A percentile compares a stretch with the other conserved stretches of the same genome.
phyloP scores from a whole-genome alignment of 257 asterid genomes.

The Verbena officinalis region DNA sequence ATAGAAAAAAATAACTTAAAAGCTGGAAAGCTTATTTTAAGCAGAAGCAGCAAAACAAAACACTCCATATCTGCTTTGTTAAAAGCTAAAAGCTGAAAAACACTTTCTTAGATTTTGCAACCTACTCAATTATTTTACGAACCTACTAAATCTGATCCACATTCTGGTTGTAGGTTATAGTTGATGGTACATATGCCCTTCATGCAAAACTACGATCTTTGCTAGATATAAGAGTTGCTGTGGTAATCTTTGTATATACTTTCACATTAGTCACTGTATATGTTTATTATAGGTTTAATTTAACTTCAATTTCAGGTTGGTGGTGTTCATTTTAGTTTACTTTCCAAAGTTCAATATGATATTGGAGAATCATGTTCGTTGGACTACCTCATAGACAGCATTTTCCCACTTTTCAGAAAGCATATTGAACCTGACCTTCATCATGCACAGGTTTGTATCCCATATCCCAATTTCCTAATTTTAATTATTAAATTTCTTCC shows the following conservation, averaged over 20 bases:
- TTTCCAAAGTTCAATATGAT: conserved; percentile 97
- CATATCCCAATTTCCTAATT: conserved; percentile 27
- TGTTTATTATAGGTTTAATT: conserved; percentile 25
- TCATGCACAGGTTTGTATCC: conserved; percentile 88
- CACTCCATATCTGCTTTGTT: too few relatives aligned
- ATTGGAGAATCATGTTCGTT: conserved; percentile 97
- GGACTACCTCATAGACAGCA: conserved; percentile 98
- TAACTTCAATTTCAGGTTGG: conserved; percentile 71
- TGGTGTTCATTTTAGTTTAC: conserved; percentile 98
- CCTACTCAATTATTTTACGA: background rate
- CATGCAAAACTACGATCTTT: conserved; percentile 92
- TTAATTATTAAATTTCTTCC: conserved; percentile 28
- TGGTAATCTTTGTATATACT: conserved; percentile 53
- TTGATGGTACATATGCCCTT: conserved; percentile 95
- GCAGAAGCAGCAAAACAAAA: too few relatives aligned
- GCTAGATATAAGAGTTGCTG: conserved; percentile 98
- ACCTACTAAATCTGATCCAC: conserved; percentile 22
- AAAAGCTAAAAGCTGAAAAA: too few relatives aligned
- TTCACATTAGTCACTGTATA: conserved; percentile 21
- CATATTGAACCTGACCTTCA: conserved; percentile 99
- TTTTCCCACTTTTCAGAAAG: conserved; percentile 95
- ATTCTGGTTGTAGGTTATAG: conserved; percentile 65
- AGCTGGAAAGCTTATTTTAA: too few relatives aligned
- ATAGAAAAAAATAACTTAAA: too few relatives aligned
- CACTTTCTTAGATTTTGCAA: too few relatives aligned